Evolutionary conservation across 176 grass and related monocot species (phyloP).

Genomic region (Lolium perenne): DNA sequence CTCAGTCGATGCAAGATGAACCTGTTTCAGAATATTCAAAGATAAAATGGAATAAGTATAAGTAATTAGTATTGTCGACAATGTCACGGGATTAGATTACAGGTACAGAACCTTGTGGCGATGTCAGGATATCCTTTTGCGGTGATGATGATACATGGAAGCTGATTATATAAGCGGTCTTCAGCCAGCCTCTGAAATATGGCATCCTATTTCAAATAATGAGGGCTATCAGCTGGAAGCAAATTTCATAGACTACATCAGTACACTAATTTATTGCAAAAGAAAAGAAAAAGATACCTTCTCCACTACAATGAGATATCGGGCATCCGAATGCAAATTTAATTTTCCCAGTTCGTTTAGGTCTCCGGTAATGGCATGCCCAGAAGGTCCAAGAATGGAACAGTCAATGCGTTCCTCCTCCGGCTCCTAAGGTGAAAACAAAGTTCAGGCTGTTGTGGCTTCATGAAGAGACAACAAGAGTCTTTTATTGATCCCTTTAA

Average conservation of each 20-base stretch:
- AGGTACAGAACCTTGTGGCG: constrained; percentile 74
- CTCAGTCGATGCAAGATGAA: constrained; percentile 79
- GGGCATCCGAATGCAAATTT: constrained; percentile 69
- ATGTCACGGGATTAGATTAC: not conserved
- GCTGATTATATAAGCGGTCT: constrained; percentile 79
- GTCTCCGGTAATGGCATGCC: constrained; percentile 81
- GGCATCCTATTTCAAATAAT: constrained; percentile 69
- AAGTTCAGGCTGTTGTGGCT: constrained; percentile 4
- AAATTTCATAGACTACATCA: not conserved
- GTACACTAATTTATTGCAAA: not conserved
- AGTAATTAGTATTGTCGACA: constrained; percentile 23
- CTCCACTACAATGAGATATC: constrained; percentile 86
- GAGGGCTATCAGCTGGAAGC: not conserved
- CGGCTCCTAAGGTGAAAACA: constrained; percentile 50
- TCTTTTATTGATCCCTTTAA: not conserved
- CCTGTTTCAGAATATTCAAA: constrained; percentile 51
- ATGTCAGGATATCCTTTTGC: constrained; percentile 99
- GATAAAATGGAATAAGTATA: not conserved
- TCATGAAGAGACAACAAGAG: constrained; percentile 3
- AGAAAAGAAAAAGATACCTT: constrained; percentile 56
- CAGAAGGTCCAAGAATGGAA: constrained; percentile 76
- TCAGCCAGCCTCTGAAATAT: constrained; percentile 98
- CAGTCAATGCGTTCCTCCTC: constrained; percentile 77
- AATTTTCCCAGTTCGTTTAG: constrained; percentile 71
- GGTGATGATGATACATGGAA: constrained; percentile 88